phyloP scores from a whole-genome alignment of 768 basidiomycete species.

The Lentinula detonsa region DNA sequence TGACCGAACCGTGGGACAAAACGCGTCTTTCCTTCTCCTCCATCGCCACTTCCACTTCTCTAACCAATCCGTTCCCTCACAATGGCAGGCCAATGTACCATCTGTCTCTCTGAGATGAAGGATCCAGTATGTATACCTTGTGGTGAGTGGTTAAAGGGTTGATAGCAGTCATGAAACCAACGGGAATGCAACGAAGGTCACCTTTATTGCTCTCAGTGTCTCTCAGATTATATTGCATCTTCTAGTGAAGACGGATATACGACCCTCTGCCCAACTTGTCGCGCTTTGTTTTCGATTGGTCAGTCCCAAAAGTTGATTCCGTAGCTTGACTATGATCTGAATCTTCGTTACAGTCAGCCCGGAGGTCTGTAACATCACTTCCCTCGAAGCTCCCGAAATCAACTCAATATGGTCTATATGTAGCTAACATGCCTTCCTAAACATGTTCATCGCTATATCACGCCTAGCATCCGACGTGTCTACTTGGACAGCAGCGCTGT shows the following conservation, averaged over 20 bases:
- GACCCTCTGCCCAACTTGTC: constrained; percentile 56
- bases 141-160: constrained; percentile 32
- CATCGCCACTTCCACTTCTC: no score
- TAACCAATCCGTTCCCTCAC: not conserved
- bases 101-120: constrained; percentile 47
- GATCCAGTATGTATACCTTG: constrained; percentile 58
- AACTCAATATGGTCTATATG: constrained; percentile 8
- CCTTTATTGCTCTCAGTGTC: constrained; percentile 54
- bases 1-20: not conserved
- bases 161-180: not conserved
- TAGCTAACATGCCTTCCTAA: constrained; percentile 40
- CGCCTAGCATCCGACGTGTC: constrained; percentile 42
- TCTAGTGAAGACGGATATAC: constrained; percentile 23
- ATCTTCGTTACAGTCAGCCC: constrained; percentile 28
- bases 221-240: constrained; percentile 34
- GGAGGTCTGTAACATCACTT: constrained; percentile 21
- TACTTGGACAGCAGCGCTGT: constrained; percentile 30
- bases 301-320: constrained; percentile 8
- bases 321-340: not conserved
- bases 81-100: constrained; percentile 39
- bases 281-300: constrained; percentile 50
- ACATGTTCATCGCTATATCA: constrained; percentile 42
- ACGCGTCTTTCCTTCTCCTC: not conserved
- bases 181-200: constrained; percentile 37
- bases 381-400: not conserved